phyloP scores from a whole-genome alignment of 1,284 basidiomycete genomes.

The Naganishia liquefaciens region DNA sequence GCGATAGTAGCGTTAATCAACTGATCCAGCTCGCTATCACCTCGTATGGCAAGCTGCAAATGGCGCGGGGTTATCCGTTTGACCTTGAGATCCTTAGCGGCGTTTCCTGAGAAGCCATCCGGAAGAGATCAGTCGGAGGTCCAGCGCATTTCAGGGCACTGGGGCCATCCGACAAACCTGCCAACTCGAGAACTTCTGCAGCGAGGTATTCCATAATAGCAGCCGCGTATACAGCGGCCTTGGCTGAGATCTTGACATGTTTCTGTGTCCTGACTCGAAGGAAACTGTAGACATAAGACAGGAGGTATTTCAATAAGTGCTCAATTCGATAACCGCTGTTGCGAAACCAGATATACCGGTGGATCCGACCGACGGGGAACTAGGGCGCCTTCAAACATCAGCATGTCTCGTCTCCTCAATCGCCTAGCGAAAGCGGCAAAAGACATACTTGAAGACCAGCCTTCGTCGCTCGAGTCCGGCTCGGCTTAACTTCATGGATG shows the following conservation, averaged over 20 bases:
- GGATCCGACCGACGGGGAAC: slow-evolving; percentile 53
- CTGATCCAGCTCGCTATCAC: slow-evolving; percentile 71
- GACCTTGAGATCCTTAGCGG: slow-evolving; percentile 91
- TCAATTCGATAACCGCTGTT: not conserved
- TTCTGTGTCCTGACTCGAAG: slow-evolving; percentile 89
- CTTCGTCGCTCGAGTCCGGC: slow-evolving; percentile 74
- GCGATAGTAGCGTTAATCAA: slow-evolving; percentile 61
- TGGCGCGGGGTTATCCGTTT: slow-evolving; percentile 95
- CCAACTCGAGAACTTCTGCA: slow-evolving; percentile 56
- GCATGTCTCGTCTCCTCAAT: not conserved
- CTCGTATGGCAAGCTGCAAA: slow-evolving; percentile 70
- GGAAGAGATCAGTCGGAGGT: not conserved
- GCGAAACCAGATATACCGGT: slow-evolving; percentile 40
- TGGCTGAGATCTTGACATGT: slow-evolving; percentile 64
- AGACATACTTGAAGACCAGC: slow-evolving; percentile 76
- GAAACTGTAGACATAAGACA: slow-evolving; percentile 56
- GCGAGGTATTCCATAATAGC: slow-evolving; percentile 56
- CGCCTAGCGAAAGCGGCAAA: not conserved
- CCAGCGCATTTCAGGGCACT: not conserved
- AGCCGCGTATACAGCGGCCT: slow-evolving; percentile 55
- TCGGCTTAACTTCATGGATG: slow-evolving; percentile 53
- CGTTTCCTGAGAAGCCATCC: slow-evolving; percentile 70
- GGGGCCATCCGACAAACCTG: slow-evolving; percentile 44
- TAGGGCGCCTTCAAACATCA: slow-evolving; percentile 26
- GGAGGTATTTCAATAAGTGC: not conserved